Percentiles rank a stretch among this genome's conserved stretches.
Conservation (phyloP, 306 rosid species). For the Purshia tridentata region DNA sequence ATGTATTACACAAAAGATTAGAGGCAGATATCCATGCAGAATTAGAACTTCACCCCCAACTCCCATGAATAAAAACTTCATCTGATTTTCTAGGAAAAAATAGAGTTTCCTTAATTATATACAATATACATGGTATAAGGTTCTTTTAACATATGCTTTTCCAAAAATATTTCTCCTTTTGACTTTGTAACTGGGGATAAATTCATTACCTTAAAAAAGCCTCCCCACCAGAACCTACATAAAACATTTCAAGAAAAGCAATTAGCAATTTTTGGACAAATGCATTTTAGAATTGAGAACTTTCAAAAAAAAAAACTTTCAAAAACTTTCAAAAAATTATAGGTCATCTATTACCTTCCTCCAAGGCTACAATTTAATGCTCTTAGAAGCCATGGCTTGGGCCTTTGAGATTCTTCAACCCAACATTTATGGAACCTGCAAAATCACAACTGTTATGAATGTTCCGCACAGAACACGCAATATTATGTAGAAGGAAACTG, state of each 20-base stretch:
- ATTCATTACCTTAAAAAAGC: constrained; percentile 60
- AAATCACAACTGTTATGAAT: constrained; percentile 15
- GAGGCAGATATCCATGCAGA: neutral
- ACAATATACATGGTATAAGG: too few relatives aligned
- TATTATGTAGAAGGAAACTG: constrained; percentile 20
- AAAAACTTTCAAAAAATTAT: neutral
- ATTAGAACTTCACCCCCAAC: too few relatives aligned
- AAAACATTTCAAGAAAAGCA: constrained; percentile 23
- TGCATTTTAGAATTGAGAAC: neutral
- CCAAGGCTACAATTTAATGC: constrained; percentile 83
- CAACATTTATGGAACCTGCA: constrained; percentile 72
- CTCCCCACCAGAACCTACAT: constrained; percentile 89
- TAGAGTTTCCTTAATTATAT: too few relatives aligned
- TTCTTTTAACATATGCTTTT: neutral
- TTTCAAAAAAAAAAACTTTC: neutral
- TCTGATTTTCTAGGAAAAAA: too few relatives aligned
- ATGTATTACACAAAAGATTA: neutral
- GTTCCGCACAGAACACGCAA: constrained; percentile 11
- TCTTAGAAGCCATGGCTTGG: constrained; percentile 78
- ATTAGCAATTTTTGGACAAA: neutral
- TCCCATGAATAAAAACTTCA: too few relatives aligned
- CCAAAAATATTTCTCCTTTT: neutral
- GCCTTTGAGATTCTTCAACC: constrained; percentile 60
- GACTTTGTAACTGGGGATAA: neutral
- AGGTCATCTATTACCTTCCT: constrained; percentile 43